Evolutionary conservation across 345 rosid species (phyloP), one percentile per base, ranked within the genome.

Genomic region (Eutrema heterophyllum): DNA sequence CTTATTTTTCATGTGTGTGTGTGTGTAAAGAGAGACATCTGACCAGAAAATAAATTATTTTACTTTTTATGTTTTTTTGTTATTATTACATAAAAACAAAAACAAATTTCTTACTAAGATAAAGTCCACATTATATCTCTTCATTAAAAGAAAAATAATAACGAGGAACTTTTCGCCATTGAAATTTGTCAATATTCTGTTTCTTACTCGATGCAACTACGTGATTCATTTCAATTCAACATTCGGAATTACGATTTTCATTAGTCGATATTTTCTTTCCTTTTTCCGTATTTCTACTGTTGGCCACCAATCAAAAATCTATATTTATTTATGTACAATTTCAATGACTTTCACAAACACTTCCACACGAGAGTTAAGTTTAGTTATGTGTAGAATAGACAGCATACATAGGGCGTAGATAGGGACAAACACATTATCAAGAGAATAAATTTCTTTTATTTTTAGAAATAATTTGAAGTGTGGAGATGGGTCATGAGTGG

Each of bases 401-500:
- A 73, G 0, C 38, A 58, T 16, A 0, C 38, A 58, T 16, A 57
- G 13, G 18, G 44, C 8, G 58, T 27, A 46, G 29, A 49, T 66
- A 30, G 39, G 46, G 62, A 61, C 73, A 48, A 38, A 18, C 26
- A 59, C 30, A 32, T 21, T 21, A 53, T 48, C 41, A 63, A 52
- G 52, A 57, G 3, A 9, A 14, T 13, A 36, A 1, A 0, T 16
- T 9, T 45, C 1, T 14, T 61, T 59, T 14, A 1, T 30, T 24
- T 35, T 48, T 8, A 50, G 1, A 74, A 46, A 57, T 13, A 41
- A 21, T 58, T 59, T 6, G 2, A 41, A 29, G 46, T 40, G 67
- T 74, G 54, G 54, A 53, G 67, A 58, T 57, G 38, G 26, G 38
- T 64, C 70, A 50, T 24, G 44, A 7, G 67, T 66, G 58, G 67